Evolutionary conservation across 306 rosid genomes (phyloP), one percentile per base, ranked within the genome.

Genomic region (Fragaria vesca): DNA sequence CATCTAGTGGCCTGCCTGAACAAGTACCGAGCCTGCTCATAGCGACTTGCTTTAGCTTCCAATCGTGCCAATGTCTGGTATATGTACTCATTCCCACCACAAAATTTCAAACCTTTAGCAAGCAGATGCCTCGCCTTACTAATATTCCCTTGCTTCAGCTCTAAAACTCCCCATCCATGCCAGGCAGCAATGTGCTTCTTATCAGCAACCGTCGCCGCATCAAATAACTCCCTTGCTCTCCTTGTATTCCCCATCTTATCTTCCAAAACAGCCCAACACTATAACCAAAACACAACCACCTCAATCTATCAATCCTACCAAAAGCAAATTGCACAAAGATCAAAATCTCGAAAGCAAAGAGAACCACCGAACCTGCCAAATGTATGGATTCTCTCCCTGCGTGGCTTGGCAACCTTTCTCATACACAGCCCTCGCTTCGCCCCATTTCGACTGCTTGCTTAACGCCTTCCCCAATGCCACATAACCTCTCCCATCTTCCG

Each of bases 91-190:
- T 95, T 95, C 66, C 88, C 92, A 62, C 97, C 97, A 71, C 98
- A 88, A 76, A 87, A 79, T 63, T 87, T 83, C 76, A 95, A 89
- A 82, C 93, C 98, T 82, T 88, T 92, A 20, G 89, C 94, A 16
- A 95, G 97, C 68, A 95, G 78, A 67, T 72, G 83, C 83, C 98
- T 92, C 38, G 97, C 98, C 83, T 91, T 95, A 75, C 82, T 86
- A 52, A 91, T 74, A 78, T 91, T 95, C 68, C 98, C 97, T 52
- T 95, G 98, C 74, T 89, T 88, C 43, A 95, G 86, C 90, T 95
- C 98, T 26, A 95, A 88, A 81, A 88, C 87, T 70, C 97, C 98
- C 98, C 98, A 95, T 52, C 97, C 98, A 83, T 95, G 98, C 98
- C 98, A 95, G 65, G 97, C 97, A n/a, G 98, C 98, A 73, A 91